Conservation (phyloP, 2,329 filamentous ascomycete genomes). For the Capronia epimyces region DNA sequence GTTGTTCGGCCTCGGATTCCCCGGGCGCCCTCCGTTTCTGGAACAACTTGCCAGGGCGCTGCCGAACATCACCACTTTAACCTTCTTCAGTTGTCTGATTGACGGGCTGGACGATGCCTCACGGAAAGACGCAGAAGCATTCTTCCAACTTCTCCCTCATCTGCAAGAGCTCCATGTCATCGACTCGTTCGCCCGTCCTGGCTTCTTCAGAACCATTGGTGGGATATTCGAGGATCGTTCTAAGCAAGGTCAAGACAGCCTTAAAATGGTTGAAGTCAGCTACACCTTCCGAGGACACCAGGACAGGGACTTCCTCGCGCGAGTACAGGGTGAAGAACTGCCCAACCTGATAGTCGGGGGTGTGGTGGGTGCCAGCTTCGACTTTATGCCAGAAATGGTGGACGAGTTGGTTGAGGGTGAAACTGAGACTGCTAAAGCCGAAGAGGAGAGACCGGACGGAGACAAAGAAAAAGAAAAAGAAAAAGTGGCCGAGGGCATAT, state of each 20-base stretch:
- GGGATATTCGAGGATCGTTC: constrained; percentile 25
- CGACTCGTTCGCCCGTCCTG: constrained; percentile 42
- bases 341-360: constrained; percentile 15
- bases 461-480: constrained; percentile 10
- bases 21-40: constrained; percentile 38
- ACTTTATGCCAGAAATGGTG: constrained; percentile 17
- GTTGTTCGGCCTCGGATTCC: constrained; percentile 47
- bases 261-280: constrained; percentile 45
- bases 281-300: constrained; percentile 44
- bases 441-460: no score
- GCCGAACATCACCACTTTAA: constrained; percentile 40
- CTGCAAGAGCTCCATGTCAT: constrained; percentile 45
- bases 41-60: constrained; percentile 37
- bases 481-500: constrained; percentile 17
- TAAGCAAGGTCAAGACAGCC: constrained; percentile 17
- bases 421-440: constrained; percentile 1
- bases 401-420: constrained; percentile 12
- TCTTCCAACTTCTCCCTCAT: constrained; percentile 36
- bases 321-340: constrained; percentile 32
- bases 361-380: constrained; percentile 19
- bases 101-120: constrained; percentile 39
- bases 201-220: constrained; percentile 37
- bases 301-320: constrained; percentile 40
- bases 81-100: constrained; percentile 45
- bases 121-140: constrained; percentile 38